These are phyloP conservation scores for Cruciata laevipes DNA, from an alignment of 257 asterid species.

Conservation along the genomic window DNA sequence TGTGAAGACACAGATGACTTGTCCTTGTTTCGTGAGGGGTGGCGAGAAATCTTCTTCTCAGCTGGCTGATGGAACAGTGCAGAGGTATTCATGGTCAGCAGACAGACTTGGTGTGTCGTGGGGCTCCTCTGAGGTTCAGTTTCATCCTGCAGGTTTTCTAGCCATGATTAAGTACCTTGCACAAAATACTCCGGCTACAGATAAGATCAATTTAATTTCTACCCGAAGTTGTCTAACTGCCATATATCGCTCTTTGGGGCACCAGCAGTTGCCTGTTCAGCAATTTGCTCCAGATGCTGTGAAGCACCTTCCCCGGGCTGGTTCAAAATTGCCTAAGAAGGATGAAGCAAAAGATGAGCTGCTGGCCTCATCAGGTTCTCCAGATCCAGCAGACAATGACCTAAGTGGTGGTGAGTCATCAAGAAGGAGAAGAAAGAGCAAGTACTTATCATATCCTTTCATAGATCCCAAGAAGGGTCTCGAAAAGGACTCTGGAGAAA, in stretches of 20 bases:
- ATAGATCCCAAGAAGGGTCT: conserved; percentile 29
- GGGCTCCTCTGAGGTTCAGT: conserved; percentile 32
- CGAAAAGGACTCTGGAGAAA: conserved; percentile 23
- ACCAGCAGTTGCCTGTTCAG: conserved; percentile 51
- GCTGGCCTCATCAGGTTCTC: conserved; percentile 10
- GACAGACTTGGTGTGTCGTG: conserved; percentile 16
- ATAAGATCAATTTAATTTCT: conserved; percentile 37
- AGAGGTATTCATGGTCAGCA: conserved; percentile 8
- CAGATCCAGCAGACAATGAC: not conserved
- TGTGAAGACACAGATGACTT: conserved; percentile 56
- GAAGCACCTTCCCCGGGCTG: conserved; percentile 8
- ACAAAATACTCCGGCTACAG: conserved; percentile 23
- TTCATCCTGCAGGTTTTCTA: conserved; percentile 43
- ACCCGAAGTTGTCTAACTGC: conserved; percentile 47
- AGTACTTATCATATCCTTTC: conserved; percentile 71
- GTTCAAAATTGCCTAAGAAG: not conserved
- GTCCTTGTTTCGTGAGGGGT: conserved; percentile 51
- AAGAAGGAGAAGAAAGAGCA: conserved; percentile 76
- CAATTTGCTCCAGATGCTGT: conserved; percentile 34
- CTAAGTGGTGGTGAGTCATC: conserved; percentile 12
- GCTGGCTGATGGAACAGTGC: conserved; percentile 2
- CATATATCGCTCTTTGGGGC: conserved; percentile 64
- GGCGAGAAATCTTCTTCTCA: conserved; percentile 16
- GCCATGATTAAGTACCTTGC: conserved; percentile 40
- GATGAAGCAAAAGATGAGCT: conserved; percentile 14